Evolutionary conservation across 2,329 filamentous ascomycete species (phyloP).

Genomic region (Cladosporium sp.): DNA sequence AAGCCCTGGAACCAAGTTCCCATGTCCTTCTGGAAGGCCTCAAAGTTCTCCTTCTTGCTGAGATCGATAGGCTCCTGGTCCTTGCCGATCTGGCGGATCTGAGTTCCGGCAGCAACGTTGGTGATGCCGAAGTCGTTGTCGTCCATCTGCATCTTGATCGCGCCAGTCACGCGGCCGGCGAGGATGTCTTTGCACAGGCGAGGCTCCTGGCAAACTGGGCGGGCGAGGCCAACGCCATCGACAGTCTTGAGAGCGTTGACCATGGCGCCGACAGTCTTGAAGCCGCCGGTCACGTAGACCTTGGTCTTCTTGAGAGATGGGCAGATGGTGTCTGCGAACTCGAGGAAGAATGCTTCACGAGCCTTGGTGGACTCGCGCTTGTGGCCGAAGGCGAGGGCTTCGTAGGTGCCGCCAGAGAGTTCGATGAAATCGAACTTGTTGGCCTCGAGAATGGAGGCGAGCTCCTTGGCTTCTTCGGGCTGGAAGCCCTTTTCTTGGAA

Average conservation of each 20-base stretch:
- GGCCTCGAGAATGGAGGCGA: constrained; percentile 48
- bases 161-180: constrained; percentile 43
- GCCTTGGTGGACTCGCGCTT: constrained; percentile 52
- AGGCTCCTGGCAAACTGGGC: constrained; percentile 51
- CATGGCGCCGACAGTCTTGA: constrained; percentile 55
- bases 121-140: constrained; percentile 51
- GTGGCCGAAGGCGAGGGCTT: constrained; percentile 50
- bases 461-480: constrained; percentile 46
- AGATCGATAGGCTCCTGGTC: constrained; percentile 52
- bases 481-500: constrained; percentile 52
- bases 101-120: constrained; percentile 45
- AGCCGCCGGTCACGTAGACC: constrained; percentile 57
- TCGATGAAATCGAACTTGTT: constrained; percentile 56
- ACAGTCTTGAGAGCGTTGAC: constrained; percentile 53
- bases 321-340: constrained; percentile 54
- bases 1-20: constrained; percentile 33
- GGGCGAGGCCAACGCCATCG: constrained; percentile 57
- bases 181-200: constrained; percentile 44
- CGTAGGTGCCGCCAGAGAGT: constrained; percentile 58
- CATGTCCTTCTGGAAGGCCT: constrained; percentile 49
- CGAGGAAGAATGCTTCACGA: constrained; percentile 51
- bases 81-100: constrained; percentile 51
- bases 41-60: constrained; percentile 43
- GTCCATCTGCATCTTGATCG: constrained; percentile 46
- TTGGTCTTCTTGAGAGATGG: constrained; percentile 49